Evolutionary conservation across 164 flowering plant genomes (phyloP).

Genomic region (Amborella trichopoda): DNA sequence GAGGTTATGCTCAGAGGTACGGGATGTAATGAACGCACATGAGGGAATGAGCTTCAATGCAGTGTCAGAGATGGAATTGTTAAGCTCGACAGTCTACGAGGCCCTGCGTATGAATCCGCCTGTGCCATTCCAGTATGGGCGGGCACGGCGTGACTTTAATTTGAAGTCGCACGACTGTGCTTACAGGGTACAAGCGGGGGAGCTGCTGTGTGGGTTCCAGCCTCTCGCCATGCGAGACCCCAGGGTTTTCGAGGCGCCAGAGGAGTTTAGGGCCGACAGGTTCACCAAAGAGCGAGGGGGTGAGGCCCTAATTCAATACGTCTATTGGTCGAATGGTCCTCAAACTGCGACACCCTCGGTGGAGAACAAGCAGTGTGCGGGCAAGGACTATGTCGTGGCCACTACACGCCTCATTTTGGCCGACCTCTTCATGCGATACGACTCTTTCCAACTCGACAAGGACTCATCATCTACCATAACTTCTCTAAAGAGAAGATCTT

Average conservation of each 20-base stretch:
- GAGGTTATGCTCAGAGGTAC: slow-evolving; percentile 40
- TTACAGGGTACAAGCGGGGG: slow-evolving; percentile 48
- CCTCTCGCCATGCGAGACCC: slow-evolving; percentile 76
- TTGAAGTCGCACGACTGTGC: slow-evolving; percentile 17
- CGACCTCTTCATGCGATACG: slow-evolving; percentile 63
- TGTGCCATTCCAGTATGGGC: slow-evolving; percentile 18
- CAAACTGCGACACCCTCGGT: slow-evolving; percentile 46
- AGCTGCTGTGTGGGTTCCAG: slow-evolving; percentile 66
- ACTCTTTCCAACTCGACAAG: slow-evolving; percentile 53
- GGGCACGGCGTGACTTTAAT: slow-evolving; percentile 16
- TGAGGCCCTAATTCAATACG: slow-evolving; percentile 56
- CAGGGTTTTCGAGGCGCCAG: slow-evolving; percentile 42
- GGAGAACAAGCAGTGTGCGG: slow-evolving; percentile 70
- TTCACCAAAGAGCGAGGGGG: slow-evolving; percentile 58
- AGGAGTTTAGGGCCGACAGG: slow-evolving; percentile 64
- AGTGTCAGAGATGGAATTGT: slow-evolving; percentile 26
- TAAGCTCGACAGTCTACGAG: slow-evolving; percentile 21
- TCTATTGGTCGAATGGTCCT: slow-evolving; percentile 78
- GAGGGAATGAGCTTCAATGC: slow-evolving; percentile 28
- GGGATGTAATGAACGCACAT: slow-evolving; percentile 5
- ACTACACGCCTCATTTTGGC: slow-evolving; percentile 44
- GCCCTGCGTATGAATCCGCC: slow-evolving; percentile 19
- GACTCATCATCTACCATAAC: slow-evolving; percentile 41
- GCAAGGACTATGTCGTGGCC: slow-evolving; percentile 67
- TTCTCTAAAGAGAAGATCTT: too few relatives aligned